Base-by-base conservation (phyloP, 1,139 yeast species). In the Candida tropicalis region DNA sequence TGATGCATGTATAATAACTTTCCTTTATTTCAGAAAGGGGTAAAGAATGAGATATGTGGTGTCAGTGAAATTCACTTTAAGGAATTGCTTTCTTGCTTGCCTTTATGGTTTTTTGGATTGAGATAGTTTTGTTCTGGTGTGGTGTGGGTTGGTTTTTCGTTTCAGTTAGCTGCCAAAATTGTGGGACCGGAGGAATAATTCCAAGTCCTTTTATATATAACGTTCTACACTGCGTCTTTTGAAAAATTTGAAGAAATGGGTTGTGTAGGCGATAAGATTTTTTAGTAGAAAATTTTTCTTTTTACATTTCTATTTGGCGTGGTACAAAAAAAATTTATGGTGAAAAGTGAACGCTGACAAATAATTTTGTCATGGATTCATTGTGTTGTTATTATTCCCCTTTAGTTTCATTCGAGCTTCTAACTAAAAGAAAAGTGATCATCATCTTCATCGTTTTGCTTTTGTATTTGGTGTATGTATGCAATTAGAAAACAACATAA, bases 111-210 rank as follows among this genome's bases (percentile, higher is more conserved):
- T 29, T n/a, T n/a, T n/a, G n/a, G n/a, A n/a, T n/a, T n/a, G n/a
- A n/a, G n/a, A n/a, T n/a, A n/a, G n/a, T n/a, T n/a, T n/a, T n/a
- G n/a, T n/a, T n/a, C n/a, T n/a, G n/a, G n/a, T n/a, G n/a, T n/a
- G n/a, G n/a, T n/a, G n/a, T n/a, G n/a, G n/a, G n/a, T n/a, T n/a
- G n/a, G n/a, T n/a, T n/a, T 27, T 27, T 27, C 12, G 16, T 27
- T 27, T 27, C 29, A 27, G 29, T 27, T 18, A 31, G 35, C 23
- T 31, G 35, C 35, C 35, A 31, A 31, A 31, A 31, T 31, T 31
- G 9, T 9, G n/a, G n/a, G n/a, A n/a, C 35, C 35, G 35, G 35
- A n/a, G 24, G 35, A 31, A 15, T 11, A 31, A 17, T 31, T 31
- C 9, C 35, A 31, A 8, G 35, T 31, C 35, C 24, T 31, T 31